A percentile compares a stretch with the other conserved stretches of the same genome.
These are phyloP conservation scores for Pulveroboletus sp. DNA, from an alignment of 1,284 basidiomycete genomes.

Conservation along the genomic window DNA sequence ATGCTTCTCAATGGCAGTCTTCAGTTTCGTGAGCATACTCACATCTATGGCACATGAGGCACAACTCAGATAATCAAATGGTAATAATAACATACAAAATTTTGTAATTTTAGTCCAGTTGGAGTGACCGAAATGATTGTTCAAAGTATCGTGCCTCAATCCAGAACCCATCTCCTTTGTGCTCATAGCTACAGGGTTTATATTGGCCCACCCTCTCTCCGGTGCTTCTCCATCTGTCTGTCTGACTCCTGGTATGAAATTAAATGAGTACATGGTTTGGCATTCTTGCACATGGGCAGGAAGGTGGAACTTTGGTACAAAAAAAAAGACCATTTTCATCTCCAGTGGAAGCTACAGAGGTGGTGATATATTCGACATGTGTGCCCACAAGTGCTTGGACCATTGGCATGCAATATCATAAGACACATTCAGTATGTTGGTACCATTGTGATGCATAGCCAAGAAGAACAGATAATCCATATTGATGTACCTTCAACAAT, in stretches of 20 bases:
- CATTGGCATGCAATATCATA: not conserved
- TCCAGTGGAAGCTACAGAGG: too few species aligned
- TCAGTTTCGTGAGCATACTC: too few species aligned
- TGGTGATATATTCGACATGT: too few species aligned
- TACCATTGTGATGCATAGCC: too few species aligned
- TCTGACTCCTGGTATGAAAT: not conserved
- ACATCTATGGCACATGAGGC: too few species aligned
- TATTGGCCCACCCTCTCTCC: not conserved
- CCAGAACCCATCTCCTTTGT: not conserved
- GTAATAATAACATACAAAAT: not conserved
- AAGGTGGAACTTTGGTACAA: conserved; percentile 11
- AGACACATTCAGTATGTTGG: not conserved
- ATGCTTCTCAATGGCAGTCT: not conserved
- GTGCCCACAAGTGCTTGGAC: not conserved
- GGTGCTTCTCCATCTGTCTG: not conserved
- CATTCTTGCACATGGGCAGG: conserved; percentile 3
- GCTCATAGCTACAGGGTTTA: conserved; percentile 1
- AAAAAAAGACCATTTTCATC: too few species aligned
- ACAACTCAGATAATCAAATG: too few species aligned
- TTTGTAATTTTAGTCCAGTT: not conserved
- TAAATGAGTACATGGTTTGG: conserved; percentile 1
- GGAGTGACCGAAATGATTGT: too few species aligned
- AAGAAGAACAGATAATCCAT: too few species aligned
- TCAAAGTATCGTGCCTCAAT: too few species aligned
- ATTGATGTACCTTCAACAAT: too few species aligned